phyloP scores from a whole-genome alignment of 2,329 filamentous ascomycete species.

The Cladophialophora exuberans region DNA sequence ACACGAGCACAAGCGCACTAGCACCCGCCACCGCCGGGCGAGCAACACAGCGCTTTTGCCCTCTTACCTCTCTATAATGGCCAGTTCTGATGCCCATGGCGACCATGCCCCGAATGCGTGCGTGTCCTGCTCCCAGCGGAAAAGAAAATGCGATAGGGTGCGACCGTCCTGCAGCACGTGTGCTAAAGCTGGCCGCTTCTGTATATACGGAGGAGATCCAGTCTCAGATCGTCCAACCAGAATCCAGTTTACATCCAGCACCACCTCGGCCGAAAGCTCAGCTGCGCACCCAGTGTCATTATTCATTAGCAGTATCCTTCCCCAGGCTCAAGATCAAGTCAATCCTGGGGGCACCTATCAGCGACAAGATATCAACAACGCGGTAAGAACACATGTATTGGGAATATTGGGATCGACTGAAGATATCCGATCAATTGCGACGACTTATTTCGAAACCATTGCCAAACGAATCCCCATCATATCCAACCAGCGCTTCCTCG shows the following conservation, averaged over 20 bases:
- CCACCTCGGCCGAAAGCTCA: not conserved
- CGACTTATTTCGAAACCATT: conserved; percentile 1
- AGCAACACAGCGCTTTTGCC: too few species aligned
- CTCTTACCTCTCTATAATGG: too few species aligned
- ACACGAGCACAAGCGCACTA: too few species aligned
- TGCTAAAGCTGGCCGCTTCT: not conserved
- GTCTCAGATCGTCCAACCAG: not conserved
- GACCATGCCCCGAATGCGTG: not conserved
- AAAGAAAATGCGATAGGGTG: not conserved
- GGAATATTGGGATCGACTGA: not conserved
- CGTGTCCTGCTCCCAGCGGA: not conserved
- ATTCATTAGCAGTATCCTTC: not conserved
- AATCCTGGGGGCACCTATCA: not conserved
- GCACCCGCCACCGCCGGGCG: too few species aligned
- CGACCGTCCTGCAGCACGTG: not conserved
- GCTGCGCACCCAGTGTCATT: not conserved
- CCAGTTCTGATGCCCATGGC: too few species aligned
- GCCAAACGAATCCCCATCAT: conserved; percentile 1
- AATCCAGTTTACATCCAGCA: not conserved
- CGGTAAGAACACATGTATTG: not conserved
- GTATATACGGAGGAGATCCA: not conserved
- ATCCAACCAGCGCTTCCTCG: not conserved
- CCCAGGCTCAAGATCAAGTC: not conserved
- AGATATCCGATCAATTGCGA: not conserved
- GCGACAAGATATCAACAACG: not conserved